phyloP scores from a whole-genome alignment of 2,329 filamentous ascomycete genomes.

The Colletotrichum orchidophilum region DNA sequence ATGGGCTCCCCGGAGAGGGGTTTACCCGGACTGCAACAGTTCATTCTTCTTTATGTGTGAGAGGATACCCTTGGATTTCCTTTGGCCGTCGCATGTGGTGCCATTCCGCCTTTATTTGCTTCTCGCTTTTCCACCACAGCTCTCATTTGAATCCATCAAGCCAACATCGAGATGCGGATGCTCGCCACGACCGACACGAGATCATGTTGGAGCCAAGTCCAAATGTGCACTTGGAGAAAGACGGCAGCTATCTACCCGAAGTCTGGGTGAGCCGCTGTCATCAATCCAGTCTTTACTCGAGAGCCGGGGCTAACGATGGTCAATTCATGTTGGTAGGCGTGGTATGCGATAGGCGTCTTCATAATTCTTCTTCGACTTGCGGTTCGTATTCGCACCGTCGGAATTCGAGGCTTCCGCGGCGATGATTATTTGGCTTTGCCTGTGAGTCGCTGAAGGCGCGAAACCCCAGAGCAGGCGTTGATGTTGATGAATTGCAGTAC shows the following conservation, averaged over 20 bases:
- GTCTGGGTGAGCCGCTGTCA: conserved; percentile 26
- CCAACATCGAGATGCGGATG: conserved; percentile 20
- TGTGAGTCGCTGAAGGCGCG: conserved; percentile 11
- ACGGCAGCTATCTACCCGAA: conserved; percentile 34
- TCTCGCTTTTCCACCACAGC: not conserved
- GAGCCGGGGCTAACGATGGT: not conserved
- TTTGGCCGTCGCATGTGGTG: not conserved
- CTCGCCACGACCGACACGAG: not conserved
- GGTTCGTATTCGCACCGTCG: conserved; percentile 35
- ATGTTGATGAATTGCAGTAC: conserved; percentile 27
- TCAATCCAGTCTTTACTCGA: not conserved
- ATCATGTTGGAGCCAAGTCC: conserved; percentile 26
- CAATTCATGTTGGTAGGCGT: conserved; percentile 6
- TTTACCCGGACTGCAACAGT: not conserved
- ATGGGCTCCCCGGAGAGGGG: not conserved
- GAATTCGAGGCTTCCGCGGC: conserved; percentile 33
- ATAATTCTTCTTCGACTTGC: conserved; percentile 33
- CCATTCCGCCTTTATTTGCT: not conserved
- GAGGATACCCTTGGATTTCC: not conserved
- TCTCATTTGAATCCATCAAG: not conserved
- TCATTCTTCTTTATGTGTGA: not conserved
- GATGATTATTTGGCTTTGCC: conserved; percentile 36
- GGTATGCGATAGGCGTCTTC: conserved; percentile 33
- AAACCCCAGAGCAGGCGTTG: too few relatives aligned
- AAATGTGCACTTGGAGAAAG: conserved; percentile 27